Percentiles rank a stretch among this genome's conserved stretches.
phyloP scores from a whole-genome alignment of 2,329 filamentous ascomycete genomes.

The Aspergillus glaucus region DNA sequence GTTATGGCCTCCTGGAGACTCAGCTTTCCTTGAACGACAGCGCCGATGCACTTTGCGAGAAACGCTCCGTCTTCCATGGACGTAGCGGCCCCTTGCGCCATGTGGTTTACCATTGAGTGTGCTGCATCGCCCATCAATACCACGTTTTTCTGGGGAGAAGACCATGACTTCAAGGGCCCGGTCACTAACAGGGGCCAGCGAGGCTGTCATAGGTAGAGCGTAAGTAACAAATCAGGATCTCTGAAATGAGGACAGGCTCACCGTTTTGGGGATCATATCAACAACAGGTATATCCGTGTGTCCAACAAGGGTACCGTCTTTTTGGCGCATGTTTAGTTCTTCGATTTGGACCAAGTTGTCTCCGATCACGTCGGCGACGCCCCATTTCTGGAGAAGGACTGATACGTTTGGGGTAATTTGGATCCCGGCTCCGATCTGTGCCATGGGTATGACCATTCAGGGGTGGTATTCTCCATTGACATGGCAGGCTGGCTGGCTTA shows the following conservation, averaged over 20 bases:
- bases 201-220: background rate
- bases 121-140: slow-evolving; percentile 40
- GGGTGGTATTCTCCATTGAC: background rate
- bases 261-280: background rate
- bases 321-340: slow-evolving; percentile 29
- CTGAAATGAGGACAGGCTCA: background rate
- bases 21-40: slow-evolving; percentile 22
- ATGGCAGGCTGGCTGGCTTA: slow-evolving; percentile 8
- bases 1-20: slow-evolving; percentile 25
- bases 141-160: slow-evolving; percentile 19
- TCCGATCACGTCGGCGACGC: slow-evolving; percentile 31
- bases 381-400: slow-evolving; percentile 35
- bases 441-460: too few relatives aligned
- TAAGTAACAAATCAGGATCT: background rate
- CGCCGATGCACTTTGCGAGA: slow-evolving; percentile 19
- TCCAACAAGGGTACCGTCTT: slow-evolving; percentile 35
- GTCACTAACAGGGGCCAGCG: slow-evolving; percentile 22
- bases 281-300: slow-evolving; percentile 17
- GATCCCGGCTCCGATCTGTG: slow-evolving; percentile 29
- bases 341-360: background rate
- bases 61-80: slow-evolving; percentile 40
- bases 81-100: slow-evolving; percentile 34
- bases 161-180: slow-evolving; percentile 6
- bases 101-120: slow-evolving; percentile 31
- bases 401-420: slow-evolving; percentile 40